phyloP scores from a whole-genome alignment of 768 basidiomycete genomes.

The Serendipita vermifera region DNA sequence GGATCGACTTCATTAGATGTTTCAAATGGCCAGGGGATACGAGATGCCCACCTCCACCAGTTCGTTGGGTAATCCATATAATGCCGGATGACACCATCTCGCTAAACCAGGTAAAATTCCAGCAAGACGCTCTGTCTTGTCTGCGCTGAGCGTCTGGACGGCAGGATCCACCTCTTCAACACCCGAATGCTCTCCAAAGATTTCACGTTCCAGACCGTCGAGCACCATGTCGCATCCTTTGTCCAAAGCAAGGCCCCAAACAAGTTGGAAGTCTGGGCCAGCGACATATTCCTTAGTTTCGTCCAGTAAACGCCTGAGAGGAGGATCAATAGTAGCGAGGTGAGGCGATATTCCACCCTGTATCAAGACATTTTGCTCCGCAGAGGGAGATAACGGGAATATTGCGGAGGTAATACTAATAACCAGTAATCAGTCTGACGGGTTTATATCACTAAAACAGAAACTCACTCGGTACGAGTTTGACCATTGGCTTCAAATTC shows the following conservation, averaged over 20 bases:
- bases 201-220: slow-evolving; percentile 45
- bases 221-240: slow-evolving; percentile 52
- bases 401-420: slow-evolving; percentile 58
- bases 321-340: slow-evolving; percentile 25
- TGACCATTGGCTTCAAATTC: slow-evolving; percentile 43
- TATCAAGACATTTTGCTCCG: slow-evolving; percentile 51
- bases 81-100: slow-evolving; percentile 57
- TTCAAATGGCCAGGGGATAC: neutral
- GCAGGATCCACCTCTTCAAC: slow-evolving; percentile 16
- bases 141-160: slow-evolving; percentile 25
- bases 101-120: slow-evolving; percentile 69
- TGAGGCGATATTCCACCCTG: slow-evolving; percentile 42
- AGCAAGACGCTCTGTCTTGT: slow-evolving; percentile 51
- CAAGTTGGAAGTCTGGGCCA: slow-evolving; percentile 55
- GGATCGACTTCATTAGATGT: slow-evolving; percentile 9
- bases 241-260: slow-evolving; percentile 64
- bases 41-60: slow-evolving; percentile 58
- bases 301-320: slow-evolving; percentile 49
- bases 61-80: slow-evolving; percentile 63
- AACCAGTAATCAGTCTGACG: slow-evolving; percentile 6
- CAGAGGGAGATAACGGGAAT: slow-evolving; percentile 60
- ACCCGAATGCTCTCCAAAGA: slow-evolving; percentile 35
- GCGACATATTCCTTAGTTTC: slow-evolving; percentile 54
- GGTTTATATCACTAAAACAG: slow-evolving; percentile 34
- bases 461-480: slow-evolving; percentile 25